A percentile compares a stretch with the other conserved stretches of the same genome.
Evolutionary conservation across 345 rosid genomes (phyloP).

Genomic region (Melaleuca alternifolia): DNA sequence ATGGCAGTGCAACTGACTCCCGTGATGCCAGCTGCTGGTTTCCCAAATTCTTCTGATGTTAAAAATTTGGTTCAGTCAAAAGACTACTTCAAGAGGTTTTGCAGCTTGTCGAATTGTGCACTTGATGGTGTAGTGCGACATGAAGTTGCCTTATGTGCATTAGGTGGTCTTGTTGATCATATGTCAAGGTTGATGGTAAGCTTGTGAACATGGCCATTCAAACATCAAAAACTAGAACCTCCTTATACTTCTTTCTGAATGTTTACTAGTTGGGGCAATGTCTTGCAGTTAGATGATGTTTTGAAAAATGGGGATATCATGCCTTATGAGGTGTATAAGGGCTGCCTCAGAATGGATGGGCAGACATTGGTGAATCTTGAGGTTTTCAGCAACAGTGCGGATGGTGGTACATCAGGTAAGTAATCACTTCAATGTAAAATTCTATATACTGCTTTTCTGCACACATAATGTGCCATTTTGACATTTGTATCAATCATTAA

Average conservation of each 20-base stretch:
- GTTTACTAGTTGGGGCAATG: neutral
- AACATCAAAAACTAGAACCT: neutral
- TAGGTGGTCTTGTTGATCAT: constrained; percentile 73
- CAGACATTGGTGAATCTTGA: constrained; percentile 91
- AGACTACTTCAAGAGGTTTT: constrained; percentile 57
- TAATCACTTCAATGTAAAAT: constrained; percentile 1
- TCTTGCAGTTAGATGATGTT: constrained; percentile 61
- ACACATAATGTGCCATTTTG: too few relatives aligned
- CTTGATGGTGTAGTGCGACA: constrained; percentile 36
- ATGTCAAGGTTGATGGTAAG: constrained; percentile 83
- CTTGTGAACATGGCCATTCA: neutral
- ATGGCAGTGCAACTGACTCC: constrained; percentile 55
- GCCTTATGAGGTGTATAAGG: constrained; percentile 74
- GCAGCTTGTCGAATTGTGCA: constrained; percentile 35
- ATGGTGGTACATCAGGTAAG: constrained; percentile 80
- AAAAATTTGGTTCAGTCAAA: constrained; percentile 50
- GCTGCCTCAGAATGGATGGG: constrained; percentile 89
- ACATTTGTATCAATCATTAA: neutral
- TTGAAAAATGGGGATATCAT: constrained; percentile 60
- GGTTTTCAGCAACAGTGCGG: constrained; percentile 63
- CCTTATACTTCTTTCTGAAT: neutral
- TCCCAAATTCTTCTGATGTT: constrained; percentile 58
- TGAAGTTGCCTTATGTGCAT: constrained; percentile 50
- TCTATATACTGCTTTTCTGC: neutral
- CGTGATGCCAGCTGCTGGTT: constrained; percentile 24